Percentiles rank a stretch among this genome's conserved stretches.
Evolutionary conservation across 169 alveolate species (phyloP).

Genomic region (Eimeria sp.): DNA sequence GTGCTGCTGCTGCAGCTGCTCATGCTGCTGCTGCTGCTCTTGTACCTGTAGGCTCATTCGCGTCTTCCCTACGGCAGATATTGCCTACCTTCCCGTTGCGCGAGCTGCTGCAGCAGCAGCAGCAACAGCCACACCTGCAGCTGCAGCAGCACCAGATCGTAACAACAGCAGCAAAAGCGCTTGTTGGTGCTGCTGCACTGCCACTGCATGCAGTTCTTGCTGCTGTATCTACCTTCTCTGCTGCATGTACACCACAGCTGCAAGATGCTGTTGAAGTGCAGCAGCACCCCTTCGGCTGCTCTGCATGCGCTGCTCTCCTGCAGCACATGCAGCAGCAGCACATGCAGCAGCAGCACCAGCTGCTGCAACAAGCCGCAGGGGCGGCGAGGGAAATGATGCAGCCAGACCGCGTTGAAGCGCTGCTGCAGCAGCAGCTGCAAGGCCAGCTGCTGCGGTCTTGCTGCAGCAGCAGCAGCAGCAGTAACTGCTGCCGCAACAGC

Average conservation of each 20-base stretch:
- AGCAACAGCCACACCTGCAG: neutral
- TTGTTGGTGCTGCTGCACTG: slow-evolving; percentile 52
- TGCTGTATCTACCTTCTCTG: slow-evolving; percentile 18
- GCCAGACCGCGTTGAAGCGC: slow-evolving; percentile 58
- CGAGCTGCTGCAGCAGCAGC: slow-evolving; percentile 70
- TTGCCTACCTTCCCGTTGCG: slow-evolving; percentile 45
- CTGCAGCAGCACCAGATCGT: slow-evolving; percentile 60
- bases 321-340: slow-evolving; percentile 46
- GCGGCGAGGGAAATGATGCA: slow-evolving; percentile 45
- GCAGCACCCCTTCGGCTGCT: slow-evolving; percentile 66
- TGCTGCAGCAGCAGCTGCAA: slow-evolving; percentile 67
- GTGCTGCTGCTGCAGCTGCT: slow-evolving; percentile 50
- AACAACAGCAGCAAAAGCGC: slow-evolving; percentile 46
- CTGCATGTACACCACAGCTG: slow-evolving; percentile 34
- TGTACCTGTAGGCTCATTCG: slow-evolving; percentile 19
- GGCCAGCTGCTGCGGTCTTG: slow-evolving; percentile 14
- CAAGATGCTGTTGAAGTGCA: slow-evolving; percentile 25
- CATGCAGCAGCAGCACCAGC: slow-evolving; percentile 9
- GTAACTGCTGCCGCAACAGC: neutral
- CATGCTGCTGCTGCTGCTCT: slow-evolving; percentile 67
- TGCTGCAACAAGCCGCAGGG: slow-evolving; percentile 18
- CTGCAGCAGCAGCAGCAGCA: neutral
- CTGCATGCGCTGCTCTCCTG: slow-evolving; percentile 17
- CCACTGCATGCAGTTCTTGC: slow-evolving; percentile 64
- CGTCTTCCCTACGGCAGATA: neutral